These are phyloP conservation scores for Talaromyces adpressus DNA, from an alignment of 495 filamentous ascomycete species.

Conservation along the genomic window DNA sequence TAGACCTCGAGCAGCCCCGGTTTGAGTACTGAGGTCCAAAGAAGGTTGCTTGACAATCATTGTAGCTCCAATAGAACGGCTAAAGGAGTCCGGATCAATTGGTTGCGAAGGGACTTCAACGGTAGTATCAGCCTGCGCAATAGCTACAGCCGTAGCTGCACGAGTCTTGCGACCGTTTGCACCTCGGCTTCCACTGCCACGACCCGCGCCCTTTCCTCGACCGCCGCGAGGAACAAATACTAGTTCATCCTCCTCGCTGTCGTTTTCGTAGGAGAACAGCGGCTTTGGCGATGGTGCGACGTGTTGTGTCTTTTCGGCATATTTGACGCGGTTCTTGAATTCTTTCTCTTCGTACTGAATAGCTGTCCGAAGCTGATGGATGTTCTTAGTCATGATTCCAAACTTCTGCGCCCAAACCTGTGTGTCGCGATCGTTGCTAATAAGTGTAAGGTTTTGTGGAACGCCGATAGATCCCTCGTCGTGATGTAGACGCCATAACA, in stretches of 20 bases:
- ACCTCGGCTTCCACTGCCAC: conserved; percentile 30
- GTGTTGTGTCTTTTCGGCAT: conserved; percentile 38
- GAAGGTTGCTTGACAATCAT: conserved; percentile 23
- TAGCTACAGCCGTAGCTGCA: conserved; percentile 19
- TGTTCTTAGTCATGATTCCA: conserved; percentile 51
- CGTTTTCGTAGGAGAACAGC: conserved; percentile 36
- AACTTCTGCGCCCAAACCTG: conserved; percentile 53
- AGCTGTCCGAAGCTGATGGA: conserved; percentile 51
- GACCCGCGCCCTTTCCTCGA: conserved; percentile 33
- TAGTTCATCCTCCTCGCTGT: conserved; percentile 53
- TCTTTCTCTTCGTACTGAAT: conserved; percentile 54
- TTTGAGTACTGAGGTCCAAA: conserved; percentile 31
- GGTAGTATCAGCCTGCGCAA: conserved; percentile 20
- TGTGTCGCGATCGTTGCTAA: conserved; percentile 53
- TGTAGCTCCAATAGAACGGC: conserved; percentile 28
- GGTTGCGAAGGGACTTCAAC: conserved; percentile 42
- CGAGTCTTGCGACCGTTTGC: conserved; percentile 23
- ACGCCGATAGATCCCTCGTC: conserved; percentile 33
- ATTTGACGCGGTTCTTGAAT: conserved; percentile 46
- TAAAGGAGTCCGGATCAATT: conserved; percentile 51
- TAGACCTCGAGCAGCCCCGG: conserved; percentile 30
- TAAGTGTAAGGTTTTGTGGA: conserved; percentile 41
- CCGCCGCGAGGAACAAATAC: conserved; percentile 45
- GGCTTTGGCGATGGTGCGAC: conserved; percentile 30
- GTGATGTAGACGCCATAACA: conserved; percentile 53